Base-by-base conservation (phyloP, 108 stramenopile species). In the Conticribra guillardii region DNA sequence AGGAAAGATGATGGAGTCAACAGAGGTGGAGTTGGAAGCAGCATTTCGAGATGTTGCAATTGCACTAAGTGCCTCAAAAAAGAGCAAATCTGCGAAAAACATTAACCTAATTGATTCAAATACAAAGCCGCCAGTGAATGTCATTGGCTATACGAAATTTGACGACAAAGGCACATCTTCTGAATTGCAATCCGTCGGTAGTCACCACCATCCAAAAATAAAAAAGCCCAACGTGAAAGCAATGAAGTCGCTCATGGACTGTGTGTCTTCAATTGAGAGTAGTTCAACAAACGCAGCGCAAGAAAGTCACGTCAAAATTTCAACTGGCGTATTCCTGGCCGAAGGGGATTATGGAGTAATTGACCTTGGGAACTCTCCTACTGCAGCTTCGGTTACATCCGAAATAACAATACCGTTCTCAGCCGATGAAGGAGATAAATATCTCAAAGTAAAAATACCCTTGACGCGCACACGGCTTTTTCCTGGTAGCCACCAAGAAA, bases 391-490 rank as follows among this genome's bases (percentile, higher is more conserved):
- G n/a, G 54, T 72, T 1, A 80, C 79, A 31, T 80, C 79, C 4
- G 79, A 80, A 45, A 80, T 80, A 15, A 80, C 79, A 52, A 71
- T 71, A 2, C 72, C 79, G 30, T 66, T 73, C 14, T 34, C 73
- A 18, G 55, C 54, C 7, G 0, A 29, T 58, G 56, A 69, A 49
- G 30, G 29, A 18, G n/a, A 48, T n/a, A n/a, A n/a, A 9, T 5
- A 9, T 11, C 5, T 11, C 37, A 41, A 41, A 11, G 37, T 9
- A 41, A 11, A 41, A 41, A 41, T 11, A 9, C 11, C 37, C 8
- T 41, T 41, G 37, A 41, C 5, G 5, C n/a, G n/a, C n/a, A n/a
- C n/a, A n/a, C n/a, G n/a, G n/a, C n/a, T n/a, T n/a, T n/a, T n/a
- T n/a, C n/a, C 50, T 33, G 64, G 23, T 53, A 27, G 34, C 14